Conservation (phyloP, 2,329 filamentous ascomycete genomes). For the Exophiala bonariae region DNA sequence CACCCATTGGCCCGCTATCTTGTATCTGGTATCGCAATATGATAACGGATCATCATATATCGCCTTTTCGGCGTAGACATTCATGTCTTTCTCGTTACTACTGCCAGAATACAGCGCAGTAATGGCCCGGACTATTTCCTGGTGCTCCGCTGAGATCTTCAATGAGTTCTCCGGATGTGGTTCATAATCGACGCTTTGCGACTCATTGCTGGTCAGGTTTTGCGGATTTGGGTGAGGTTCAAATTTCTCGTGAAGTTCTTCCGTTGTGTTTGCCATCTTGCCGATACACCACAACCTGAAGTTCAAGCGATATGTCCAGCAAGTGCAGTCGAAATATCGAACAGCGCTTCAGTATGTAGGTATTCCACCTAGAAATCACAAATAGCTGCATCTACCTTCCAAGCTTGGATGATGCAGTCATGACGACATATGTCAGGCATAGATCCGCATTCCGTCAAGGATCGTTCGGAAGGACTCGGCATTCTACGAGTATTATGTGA, state of each 20-base stretch:
- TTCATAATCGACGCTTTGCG: conserved; percentile 42
- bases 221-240: conserved; percentile 28
- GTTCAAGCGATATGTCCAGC: no score
- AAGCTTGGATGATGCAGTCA: no score
- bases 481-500: no score
- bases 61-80: conserved; percentile 47
- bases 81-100: conserved; percentile 50
- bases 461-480: no score
- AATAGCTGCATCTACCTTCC: no score
- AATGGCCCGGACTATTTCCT: conserved; percentile 46
- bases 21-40: conserved; percentile 52
- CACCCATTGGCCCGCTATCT: conserved; percentile 51
- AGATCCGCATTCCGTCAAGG: no score
- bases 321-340: no score
- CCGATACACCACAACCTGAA: no score
- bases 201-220: conserved; percentile 29
- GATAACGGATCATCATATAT: conserved; percentile 52
- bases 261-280: conserved; percentile 5
- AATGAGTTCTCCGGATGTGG: conserved; percentile 40
- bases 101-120: conserved; percentile 48
- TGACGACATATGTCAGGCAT: no score
- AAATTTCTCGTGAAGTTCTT: conserved; percentile 25
- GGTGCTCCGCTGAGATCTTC: conserved; percentile 34
- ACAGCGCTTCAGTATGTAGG: no score
- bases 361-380: no score